These are phyloP conservation scores for Backusella luteola DNA, from an alignment of 192 early-diverging fungal species.

Conservation along the genomic window DNA sequence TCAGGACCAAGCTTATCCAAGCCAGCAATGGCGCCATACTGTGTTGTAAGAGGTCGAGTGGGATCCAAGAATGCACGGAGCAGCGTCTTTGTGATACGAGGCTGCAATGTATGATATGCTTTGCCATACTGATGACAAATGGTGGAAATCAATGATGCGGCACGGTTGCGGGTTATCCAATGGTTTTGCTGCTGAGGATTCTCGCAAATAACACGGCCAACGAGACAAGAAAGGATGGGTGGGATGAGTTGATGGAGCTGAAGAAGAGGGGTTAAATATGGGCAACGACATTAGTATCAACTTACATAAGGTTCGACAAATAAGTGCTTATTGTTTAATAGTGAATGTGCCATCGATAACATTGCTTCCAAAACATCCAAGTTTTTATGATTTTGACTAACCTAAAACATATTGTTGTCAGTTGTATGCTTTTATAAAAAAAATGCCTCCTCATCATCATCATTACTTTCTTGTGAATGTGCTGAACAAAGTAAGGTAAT, in stretches of 20 bases:
- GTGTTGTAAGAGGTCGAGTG: constrained; percentile 73
- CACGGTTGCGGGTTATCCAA: constrained; percentile 76
- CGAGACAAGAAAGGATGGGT: constrained; percentile 87
- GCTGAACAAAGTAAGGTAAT: constrained; percentile 93
- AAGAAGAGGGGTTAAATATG: background rate
- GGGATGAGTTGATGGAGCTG: constrained; percentile 97
- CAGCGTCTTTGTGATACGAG: constrained; percentile 87
- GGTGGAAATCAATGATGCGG: constrained; percentile 69
- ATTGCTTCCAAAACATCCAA: constrained; percentile 69
- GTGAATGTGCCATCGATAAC: constrained; percentile 74
- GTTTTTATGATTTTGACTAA: constrained; percentile 77
- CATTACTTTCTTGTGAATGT: constrained; percentile 72
- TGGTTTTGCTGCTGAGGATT: constrained; percentile 69
- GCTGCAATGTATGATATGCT: constrained; percentile 84
- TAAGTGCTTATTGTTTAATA: constrained; percentile 85
- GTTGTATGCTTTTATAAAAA: background rate
- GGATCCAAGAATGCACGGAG: constrained; percentile 89
- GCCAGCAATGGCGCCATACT: constrained; percentile 88
- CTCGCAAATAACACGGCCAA: constrained; percentile 79
- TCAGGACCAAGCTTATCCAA: constrained; percentile 74
- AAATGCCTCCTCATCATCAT: background rate
- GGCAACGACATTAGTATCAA: background rate
- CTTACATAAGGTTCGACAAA: constrained; percentile 94
- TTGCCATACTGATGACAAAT: constrained; percentile 77
- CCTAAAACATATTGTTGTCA: constrained; percentile 35